Evolutionary conservation across 176 grass and related monocot species (phyloP).

Genomic region (Zoysia pacifica): DNA sequence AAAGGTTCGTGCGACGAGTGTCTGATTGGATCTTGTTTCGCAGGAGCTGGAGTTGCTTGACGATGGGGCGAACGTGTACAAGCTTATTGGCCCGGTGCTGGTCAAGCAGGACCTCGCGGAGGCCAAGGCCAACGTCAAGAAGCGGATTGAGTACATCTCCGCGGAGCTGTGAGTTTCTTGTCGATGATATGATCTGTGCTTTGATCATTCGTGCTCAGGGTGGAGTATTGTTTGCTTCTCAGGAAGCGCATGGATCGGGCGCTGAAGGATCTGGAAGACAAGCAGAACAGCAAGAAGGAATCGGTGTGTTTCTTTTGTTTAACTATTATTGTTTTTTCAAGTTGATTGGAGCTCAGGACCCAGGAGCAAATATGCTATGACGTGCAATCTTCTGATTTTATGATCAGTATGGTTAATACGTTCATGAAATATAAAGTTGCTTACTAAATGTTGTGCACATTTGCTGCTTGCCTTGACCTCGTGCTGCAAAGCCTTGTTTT

Average conservation of each 20-base stretch:
- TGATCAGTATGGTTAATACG: conserved; percentile 1
- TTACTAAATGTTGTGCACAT: not conserved
- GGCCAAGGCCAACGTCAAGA: conserved; percentile 93
- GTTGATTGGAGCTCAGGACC: not conserved
- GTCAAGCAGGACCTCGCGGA: conserved; percentile 97
- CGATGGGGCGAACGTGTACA: conserved; percentile 85
- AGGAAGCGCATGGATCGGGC: conserved; percentile 83
- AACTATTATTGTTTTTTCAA: not conserved
- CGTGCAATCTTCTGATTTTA: not conserved
- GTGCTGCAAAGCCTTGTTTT: not conserved
- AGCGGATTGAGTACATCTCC: conserved; percentile 95
- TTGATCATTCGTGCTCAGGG: conserved; percentile 23
- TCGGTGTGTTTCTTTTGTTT: conserved; percentile 46
- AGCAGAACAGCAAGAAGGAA: conserved; percentile 97
- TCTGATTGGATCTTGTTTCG: conserved; percentile 16
- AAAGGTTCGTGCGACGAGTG: not conserved
- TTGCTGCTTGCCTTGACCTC: not conserved
- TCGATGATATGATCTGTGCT: not conserved
- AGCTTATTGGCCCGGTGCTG: conserved; percentile 90
- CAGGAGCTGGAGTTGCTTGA: conserved; percentile 87
- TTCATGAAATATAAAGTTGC: not conserved
- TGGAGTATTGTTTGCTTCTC: conserved; percentile 27
- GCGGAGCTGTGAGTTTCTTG: conserved; percentile 77
- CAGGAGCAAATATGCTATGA: not conserved
- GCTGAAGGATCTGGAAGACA: conserved; percentile 87